Conservation (phyloP, 208 protist species). For the Crithidia brevicula region DNA sequence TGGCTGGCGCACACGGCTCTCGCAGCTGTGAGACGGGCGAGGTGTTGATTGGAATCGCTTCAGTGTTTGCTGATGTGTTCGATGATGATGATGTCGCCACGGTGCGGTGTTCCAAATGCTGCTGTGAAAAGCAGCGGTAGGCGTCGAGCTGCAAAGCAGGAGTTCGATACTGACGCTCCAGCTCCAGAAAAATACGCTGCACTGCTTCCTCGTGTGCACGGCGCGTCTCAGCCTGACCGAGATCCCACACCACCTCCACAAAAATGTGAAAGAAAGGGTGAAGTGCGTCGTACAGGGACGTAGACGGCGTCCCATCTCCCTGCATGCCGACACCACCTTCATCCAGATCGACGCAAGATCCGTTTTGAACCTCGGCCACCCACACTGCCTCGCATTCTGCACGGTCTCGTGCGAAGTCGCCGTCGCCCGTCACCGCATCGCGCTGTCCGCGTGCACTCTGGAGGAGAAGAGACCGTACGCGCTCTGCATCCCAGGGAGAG, state of each 20-base stretch:
- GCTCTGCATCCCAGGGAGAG: neutral
- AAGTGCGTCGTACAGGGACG: slow-evolving; percentile 10
- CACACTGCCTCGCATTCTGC: slow-evolving; percentile 4
- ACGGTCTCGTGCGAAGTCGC: neutral
- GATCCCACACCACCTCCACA: slow-evolving; percentile 20
- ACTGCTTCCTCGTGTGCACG: neutral
- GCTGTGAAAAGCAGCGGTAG: slow-evolving; percentile 20
- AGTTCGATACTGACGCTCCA: slow-evolving; percentile 13
- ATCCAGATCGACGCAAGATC: neutral
- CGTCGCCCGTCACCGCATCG: neutral
- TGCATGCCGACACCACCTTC: neutral
- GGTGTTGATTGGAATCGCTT: neutral
- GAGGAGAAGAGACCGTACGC: neutral
- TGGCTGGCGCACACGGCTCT: slow-evolving; percentile 22
- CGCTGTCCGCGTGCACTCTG: neutral
- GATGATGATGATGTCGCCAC: neutral
- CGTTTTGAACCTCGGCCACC: slow-evolving; percentile 15
- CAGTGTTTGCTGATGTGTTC: neutral
- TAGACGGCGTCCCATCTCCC: neutral
- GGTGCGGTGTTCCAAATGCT: neutral
- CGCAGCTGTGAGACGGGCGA: neutral
- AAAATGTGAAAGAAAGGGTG: slow-evolving; percentile 19
- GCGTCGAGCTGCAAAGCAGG: slow-evolving; percentile 17
- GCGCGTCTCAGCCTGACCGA: neutral
- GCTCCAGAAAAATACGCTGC: slow-evolving; percentile 4